Evolutionary conservation across 345 rosid genomes (phyloP).

Genomic region (Murraya paniculata): DNA sequence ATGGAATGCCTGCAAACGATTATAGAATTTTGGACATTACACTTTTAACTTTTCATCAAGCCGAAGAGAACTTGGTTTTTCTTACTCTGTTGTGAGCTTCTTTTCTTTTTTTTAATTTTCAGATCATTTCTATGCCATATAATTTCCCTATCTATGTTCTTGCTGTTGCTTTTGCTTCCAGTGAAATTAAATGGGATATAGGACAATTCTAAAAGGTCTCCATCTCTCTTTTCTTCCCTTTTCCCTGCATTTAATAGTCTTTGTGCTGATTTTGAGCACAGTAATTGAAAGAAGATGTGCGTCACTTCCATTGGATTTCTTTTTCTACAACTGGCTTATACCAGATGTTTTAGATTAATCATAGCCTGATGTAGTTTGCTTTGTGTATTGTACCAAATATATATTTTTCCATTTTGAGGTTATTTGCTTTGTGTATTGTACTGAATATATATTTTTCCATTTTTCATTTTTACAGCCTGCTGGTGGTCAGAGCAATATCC

Average conservation of each 20-base stretch:
- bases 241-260: neutral
- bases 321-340: neutral
- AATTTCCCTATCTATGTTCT: neutral
- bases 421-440: neutral
- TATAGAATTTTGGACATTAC: neutral
- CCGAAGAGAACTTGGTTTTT: neutral
- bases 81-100: too few relatives aligned
- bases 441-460: neutral
- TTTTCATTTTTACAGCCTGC: slow-evolving; percentile 45
- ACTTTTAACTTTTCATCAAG: neutral
- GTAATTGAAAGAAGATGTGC: neutral
- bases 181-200: neutral
- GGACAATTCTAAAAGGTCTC: neutral
- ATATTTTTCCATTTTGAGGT: neutral
- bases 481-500: slow-evolving; percentile 75
- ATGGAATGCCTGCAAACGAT: neutral
- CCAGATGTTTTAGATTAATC: neutral
- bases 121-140: neutral
- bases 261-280: too few relatives aligned
- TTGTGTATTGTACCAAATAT: neutral
- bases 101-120: neutral
- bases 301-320: neutral
- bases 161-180: neutral
- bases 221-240: neutral
- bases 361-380: neutral